Percentiles rank a stretch among this genome's conserved stretches.
These are phyloP conservation scores for Chalciporus piperatus DNA, from an alignment of 768 basidiomycete species.

Conservation along the genomic window DNA sequence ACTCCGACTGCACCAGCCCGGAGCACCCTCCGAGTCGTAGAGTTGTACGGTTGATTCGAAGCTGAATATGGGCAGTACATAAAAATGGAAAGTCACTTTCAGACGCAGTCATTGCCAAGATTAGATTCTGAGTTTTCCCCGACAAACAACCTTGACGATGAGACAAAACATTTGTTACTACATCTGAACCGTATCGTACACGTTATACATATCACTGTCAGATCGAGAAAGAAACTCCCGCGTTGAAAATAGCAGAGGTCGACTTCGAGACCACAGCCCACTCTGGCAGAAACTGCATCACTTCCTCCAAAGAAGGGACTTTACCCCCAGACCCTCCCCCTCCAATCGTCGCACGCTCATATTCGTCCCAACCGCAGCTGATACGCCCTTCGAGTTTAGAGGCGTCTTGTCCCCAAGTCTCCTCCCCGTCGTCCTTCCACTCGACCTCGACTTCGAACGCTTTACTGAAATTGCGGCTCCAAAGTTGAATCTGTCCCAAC, in stretches of 20 bases:
- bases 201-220: conserved; percentile 13
- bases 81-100: too few species aligned
- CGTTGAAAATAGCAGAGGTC: conserved; percentile 60
- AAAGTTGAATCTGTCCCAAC: conserved; percentile 46
- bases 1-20: too few species aligned
- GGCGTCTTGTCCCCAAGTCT: conserved; percentile 11
- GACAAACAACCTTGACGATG: too few species aligned
- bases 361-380: conserved; percentile 68
- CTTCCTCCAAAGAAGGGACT: conserved; percentile 72
- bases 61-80: too few species aligned
- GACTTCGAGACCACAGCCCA: conserved; percentile 66
- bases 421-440: conserved; percentile 39
- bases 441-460: conserved; percentile 52
- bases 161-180: neutral
- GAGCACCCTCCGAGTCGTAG: too few species aligned
- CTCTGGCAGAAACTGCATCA: conserved; percentile 57
- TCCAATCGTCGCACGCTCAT: conserved; percentile 54
- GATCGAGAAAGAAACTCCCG: conserved; percentile 19
- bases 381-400: conserved; percentile 39
- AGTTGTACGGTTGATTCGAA: too few species aligned
- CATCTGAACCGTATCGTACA: neutral
- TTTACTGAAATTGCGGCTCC: conserved; percentile 59
- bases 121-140: too few species aligned
- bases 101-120: too few species aligned
- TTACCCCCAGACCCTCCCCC: conserved; percentile 37